Base-by-base conservation (phyloP, 2,329 filamentous ascomycete species). In the Ophiostoma ulmi region DNA sequence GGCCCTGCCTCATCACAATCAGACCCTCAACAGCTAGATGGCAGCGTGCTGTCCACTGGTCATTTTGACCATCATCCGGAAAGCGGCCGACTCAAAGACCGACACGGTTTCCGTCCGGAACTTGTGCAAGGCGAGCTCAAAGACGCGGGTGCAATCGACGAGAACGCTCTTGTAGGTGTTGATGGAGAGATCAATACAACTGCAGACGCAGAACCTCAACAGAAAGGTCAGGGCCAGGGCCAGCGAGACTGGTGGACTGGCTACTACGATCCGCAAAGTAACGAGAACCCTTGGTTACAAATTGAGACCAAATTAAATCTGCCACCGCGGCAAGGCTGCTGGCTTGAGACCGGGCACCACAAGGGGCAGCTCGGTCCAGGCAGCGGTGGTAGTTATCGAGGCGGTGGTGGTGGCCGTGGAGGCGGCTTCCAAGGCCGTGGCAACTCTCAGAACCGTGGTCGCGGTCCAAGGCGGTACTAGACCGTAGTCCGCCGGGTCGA, bases 281-380 rank as follows among this genome's bases (percentile, higher is more conserved):
- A 92, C 75, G 84, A 89, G 77, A 92, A 94, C 77, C 91, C 91
- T 0, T 94, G 91, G 91, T 85, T 83, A 68, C 78, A 76, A 10
- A 78, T 90, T 26, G 87, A 90, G 77, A 79, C 80, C 74, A 74
- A 77, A 7, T 78, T 78, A 35, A 83, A 83, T 0, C 73, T 89
- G 66, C 74, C 78, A 13, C 7, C 71, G 55, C 72, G 83, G 1
- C 76, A 77, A 17, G 85, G 83, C 2, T 76, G 74, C 0, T 89
- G 86, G 86, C 73, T 84, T 39, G 72, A 67, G 13, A 38, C 31
- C 4, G 70, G 66, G 11, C 69, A 71, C 10, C 17, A 48, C 17
- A 67, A 55, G 6, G 48, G 36, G n/a, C 61, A 68, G 35, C 35
- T 63, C 26, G 58, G 58, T 17, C 22, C 22, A 11, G 63, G 65